These are phyloP conservation scores for Mycena latifolia DNA, from an alignment of 768 basidiomycete species.

Conservation along the genomic window DNA sequence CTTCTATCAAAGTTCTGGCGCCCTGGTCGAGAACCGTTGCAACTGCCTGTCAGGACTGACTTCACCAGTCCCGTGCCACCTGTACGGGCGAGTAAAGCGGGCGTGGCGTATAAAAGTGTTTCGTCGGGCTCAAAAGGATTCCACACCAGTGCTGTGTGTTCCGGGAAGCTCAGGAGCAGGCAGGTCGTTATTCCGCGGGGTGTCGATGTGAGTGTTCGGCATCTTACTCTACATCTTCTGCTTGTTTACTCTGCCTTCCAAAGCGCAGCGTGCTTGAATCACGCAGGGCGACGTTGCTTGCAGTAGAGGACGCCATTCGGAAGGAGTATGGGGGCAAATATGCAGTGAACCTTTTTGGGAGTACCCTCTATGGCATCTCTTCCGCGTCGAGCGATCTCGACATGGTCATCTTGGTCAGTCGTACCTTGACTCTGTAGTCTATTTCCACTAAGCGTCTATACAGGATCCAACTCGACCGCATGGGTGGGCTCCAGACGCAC, in stretches of 20 bases:
- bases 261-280: constrained; percentile 1
- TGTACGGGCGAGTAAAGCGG: constrained; percentile 20
- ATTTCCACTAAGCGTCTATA: neutral
- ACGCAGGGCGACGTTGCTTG: constrained; percentile 4
- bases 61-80: neutral
- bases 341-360: constrained; percentile 37
- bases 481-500: constrained; percentile 33
- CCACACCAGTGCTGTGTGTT: constrained; percentile 12
- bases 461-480: constrained; percentile 42
- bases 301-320: constrained; percentile 26
- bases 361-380: constrained; percentile 36
- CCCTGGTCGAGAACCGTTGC: constrained; percentile 10
- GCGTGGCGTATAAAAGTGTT: constrained; percentile 20
- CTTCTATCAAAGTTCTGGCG: constrained; percentile 26
- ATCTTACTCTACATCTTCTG: neutral
- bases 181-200: neutral
- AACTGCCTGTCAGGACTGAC: constrained; percentile 6
- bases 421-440: neutral
- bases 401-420: constrained; percentile 56
- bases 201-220: constrained; percentile 2
- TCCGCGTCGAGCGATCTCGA: constrained; percentile 39
- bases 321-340: constrained; percentile 28
- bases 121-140: neutral
- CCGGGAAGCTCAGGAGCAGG: neutral
- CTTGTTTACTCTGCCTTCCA: too few relatives aligned